Base-by-base conservation (phyloP, 352 stramenopile genomes). In the Phytophthora nicotianae region DNA sequence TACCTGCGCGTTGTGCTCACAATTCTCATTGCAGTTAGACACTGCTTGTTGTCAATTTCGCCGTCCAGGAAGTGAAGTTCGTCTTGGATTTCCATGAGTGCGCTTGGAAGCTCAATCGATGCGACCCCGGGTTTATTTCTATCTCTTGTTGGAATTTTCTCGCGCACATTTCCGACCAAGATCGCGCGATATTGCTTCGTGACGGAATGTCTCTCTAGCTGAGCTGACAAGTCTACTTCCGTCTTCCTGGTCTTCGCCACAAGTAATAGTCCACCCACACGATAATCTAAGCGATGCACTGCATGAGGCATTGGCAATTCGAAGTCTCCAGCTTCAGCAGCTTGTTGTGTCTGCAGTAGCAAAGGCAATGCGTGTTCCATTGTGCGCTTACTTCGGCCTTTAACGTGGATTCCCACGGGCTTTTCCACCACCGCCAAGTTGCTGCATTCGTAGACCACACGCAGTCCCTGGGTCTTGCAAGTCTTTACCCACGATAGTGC, bases 261-360 rank as follows among this genome's bases (percentile, higher is more conserved):
- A n/a, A 88, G 62, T n/a, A 88, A 50, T 29, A 90, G 23, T 5
- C 81, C 81, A 27, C 78, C 78, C 7, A 90, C 78, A 17, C 81
- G 81, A 37, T 79, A 81, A 50, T 88, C 81, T 47, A 88, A 70
- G 1, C 81, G 78, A 58, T 90, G 81, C 52, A 88, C 70, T 8
- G 81, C 76, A 32, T 83, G 78, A 11, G 75, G 74, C 3, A 27
- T 46, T 14, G 52, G 46, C 46, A 88, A 41, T 3, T 47, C 43
- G 35, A 67, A 62, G 20, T 74, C 67, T 1, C 35, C 47, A 33
- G 3, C 27, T 26, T 33, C 38, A 16, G 29, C 2, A 6, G 3
- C 5, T 50, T 55, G 26, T 33, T 37, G 50, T 20, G 19, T n/a
- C 9, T 57, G 53, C 20, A 88, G 55, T 35, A 90, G 50, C 20